Percentiles rank a stretch among this genome's conserved stretches.
phyloP scores from a whole-genome alignment of 2,329 filamentous ascomycete genomes.

The Zopfia rhizophila region DNA sequence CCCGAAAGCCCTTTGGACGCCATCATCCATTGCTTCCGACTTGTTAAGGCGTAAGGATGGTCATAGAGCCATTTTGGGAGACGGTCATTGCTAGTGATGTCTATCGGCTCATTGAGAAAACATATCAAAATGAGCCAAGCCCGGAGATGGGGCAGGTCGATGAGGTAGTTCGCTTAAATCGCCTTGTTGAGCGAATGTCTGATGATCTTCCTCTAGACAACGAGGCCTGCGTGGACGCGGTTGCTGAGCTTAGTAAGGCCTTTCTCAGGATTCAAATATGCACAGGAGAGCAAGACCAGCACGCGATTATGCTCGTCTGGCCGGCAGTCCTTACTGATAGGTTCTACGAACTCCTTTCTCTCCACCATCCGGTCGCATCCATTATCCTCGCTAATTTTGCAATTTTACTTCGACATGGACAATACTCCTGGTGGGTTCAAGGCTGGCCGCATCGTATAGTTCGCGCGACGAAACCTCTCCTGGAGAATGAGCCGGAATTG shows the following conservation, averaged over 20 bases:
- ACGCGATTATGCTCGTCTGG: slow-evolving; percentile 42
- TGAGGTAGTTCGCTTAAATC: no score
- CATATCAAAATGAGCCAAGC: no score
- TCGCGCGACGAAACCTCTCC: slow-evolving; percentile 30
- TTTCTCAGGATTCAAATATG: slow-evolving; percentile 31
- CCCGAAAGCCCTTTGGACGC: slow-evolving; percentile 40
- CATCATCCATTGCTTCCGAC: slow-evolving; percentile 42
- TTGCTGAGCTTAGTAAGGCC: slow-evolving; percentile 33
- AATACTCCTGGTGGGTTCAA: slow-evolving; percentile 38
- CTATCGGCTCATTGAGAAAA: no score
- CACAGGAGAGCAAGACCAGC: no score
- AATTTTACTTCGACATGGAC: slow-evolving; percentile 32
- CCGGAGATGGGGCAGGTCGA: no score
- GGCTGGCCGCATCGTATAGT: slow-evolving; percentile 44
- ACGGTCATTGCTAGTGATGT: no score
- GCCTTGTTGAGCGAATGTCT: no score
- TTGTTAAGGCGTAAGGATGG: slow-evolving; percentile 39
- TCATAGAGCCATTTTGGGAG: slow-evolving; percentile 35
- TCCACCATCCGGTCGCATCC: slow-evolving; percentile 40
- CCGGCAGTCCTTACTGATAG: slow-evolving; percentile 32
- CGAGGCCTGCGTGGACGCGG: slow-evolving; percentile 34
- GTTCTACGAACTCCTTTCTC: slow-evolving; percentile 37
- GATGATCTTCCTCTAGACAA: no score
- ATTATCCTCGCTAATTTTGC: slow-evolving; percentile 41
- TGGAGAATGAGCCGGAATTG: slow-evolving; percentile 38